Conservation (phyloP, 805 yeast species). For the Cyberlindnera veronae region DNA sequence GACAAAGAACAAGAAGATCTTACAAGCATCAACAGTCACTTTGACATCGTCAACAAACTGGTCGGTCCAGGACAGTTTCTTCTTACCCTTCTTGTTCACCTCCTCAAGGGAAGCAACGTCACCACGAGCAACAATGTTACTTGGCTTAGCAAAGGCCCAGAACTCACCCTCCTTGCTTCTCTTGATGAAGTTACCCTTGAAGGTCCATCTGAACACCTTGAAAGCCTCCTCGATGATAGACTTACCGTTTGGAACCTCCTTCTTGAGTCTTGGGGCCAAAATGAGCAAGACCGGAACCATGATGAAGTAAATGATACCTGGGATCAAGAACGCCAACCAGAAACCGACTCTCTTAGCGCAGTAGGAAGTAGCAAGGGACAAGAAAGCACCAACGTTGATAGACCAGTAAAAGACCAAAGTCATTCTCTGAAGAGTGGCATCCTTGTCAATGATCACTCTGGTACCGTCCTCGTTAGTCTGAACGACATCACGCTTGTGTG, state of each 20-base stretch:
- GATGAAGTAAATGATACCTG: slow-evolving; percentile 55
- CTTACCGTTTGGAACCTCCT: slow-evolving; percentile 27
- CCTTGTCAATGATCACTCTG: slow-evolving; percentile 65
- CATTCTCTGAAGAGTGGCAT: slow-evolving; percentile 66
- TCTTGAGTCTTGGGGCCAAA: slow-evolving; percentile 27
- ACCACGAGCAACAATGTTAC: slow-evolving; percentile 42
- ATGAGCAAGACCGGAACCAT: slow-evolving; percentile 46
- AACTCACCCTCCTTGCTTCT: slow-evolving; percentile 40
- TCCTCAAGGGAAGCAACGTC: slow-evolving; percentile 24
- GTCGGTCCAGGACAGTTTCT: slow-evolving; percentile 52
- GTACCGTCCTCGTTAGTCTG: slow-evolving; percentile 58
- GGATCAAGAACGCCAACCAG: slow-evolving; percentile 73
- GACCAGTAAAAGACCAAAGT: slow-evolving; percentile 75
- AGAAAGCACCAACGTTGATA: slow-evolving; percentile 72
- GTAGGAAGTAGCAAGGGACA: slow-evolving; percentile 75
- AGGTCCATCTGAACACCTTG: slow-evolving; percentile 39
- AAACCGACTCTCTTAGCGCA: slow-evolving; percentile 62
- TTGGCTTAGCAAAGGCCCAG: slow-evolving; percentile 60
- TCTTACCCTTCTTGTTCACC: slow-evolving; percentile 23
- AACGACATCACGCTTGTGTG: slow-evolving; percentile 56
- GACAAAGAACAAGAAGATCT: slow-evolving; percentile 67
- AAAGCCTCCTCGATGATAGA: slow-evolving; percentile 43
- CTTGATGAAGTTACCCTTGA: slow-evolving; percentile 40
- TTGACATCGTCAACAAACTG: slow-evolving; percentile 70
- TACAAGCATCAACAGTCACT: slow-evolving; percentile 66